phyloP scores from a whole-genome alignment of 1,139 yeast genomes.

The Sugiyamaella japonica region DNA sequence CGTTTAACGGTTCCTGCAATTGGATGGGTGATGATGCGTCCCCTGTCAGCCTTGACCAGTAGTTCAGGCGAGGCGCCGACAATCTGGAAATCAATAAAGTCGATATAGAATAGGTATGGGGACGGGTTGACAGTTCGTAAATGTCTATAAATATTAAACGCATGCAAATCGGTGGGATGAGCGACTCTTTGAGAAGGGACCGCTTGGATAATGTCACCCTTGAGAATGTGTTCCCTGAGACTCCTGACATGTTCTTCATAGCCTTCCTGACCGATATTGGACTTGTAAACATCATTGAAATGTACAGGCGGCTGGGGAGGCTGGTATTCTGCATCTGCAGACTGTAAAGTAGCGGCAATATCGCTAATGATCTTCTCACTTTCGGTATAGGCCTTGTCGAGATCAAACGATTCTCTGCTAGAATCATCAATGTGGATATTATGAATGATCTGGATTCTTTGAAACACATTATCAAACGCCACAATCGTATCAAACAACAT shows the following conservation, averaged over 20 bases:
- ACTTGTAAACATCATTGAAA: conserved; percentile 55
- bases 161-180: conserved; percentile 91
- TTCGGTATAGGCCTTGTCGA: conserved; percentile 49
- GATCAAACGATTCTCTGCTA: conserved; percentile 39
- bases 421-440: conserved; percentile 59
- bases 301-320: conserved; percentile 76
- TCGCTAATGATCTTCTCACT: conserved; percentile 60
- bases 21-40: conserved; percentile 87
- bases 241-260: conserved; percentile 77
- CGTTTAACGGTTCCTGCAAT: conserved; percentile 95
- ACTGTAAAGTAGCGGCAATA: conserved; percentile 55
- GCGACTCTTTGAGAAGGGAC: conserved; percentile 97
- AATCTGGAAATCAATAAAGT: conserved; percentile 85
- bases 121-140: conserved; percentile 95
- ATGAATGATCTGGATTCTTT: conserved; percentile 84
- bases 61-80: conserved; percentile 98
- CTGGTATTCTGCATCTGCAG: conserved; percentile 45
- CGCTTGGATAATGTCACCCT: conserved; percentile 95
- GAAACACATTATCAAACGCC: conserved; percentile 92
- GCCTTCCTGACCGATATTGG: conserved; percentile 92
- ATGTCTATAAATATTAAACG: conserved; percentile 93
- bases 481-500: conserved; percentile 89
- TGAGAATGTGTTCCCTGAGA: conserved; percentile 75
- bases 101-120: conserved; percentile 92
- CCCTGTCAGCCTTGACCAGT: conserved; percentile 78